Percentiles rank a stretch among this genome's conserved stretches.
phyloP scores from a whole-genome alignment of 768 basidiomycete genomes.

The Cystobasidium ongulense region DNA sequence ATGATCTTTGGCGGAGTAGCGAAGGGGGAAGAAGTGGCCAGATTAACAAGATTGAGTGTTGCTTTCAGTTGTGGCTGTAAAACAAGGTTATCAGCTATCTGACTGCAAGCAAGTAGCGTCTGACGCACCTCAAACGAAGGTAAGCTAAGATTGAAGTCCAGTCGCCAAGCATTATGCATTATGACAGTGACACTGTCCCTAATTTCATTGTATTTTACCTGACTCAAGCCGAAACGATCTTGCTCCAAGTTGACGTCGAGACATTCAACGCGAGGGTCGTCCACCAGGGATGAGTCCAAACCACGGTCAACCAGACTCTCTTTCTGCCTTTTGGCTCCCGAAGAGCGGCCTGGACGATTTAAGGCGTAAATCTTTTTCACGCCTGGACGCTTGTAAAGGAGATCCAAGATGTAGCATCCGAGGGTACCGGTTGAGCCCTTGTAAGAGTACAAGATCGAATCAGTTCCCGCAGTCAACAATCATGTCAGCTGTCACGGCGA shows the following conservation, averaged over 20 bases:
- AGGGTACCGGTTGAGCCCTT: slow-evolving; percentile 9
- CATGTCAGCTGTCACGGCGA: not conserved
- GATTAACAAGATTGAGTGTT: slow-evolving; percentile 7
- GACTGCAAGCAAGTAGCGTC: not conserved
- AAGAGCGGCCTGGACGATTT: not conserved
- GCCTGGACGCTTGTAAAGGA: not conserved
- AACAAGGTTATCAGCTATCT: not conserved
- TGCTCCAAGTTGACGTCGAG: slow-evolving; percentile 2
- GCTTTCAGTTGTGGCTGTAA: slow-evolving; percentile 5
- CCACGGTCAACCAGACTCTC: slow-evolving; percentile 8
- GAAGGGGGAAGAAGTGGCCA: slow-evolving; percentile 2
- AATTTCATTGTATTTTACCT: not conserved
- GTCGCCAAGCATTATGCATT: slow-evolving; percentile 19
- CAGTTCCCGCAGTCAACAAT: not conserved
- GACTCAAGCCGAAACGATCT: not conserved
- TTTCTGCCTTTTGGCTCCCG: not conserved
- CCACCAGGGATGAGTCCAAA: not conserved
- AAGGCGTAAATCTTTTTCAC: not conserved
- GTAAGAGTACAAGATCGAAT: not conserved
- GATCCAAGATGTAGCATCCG: slow-evolving; percentile 13
- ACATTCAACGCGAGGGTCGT: not conserved
- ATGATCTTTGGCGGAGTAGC: not conserved
- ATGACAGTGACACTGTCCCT: slow-evolving; percentile 7
- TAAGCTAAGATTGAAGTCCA: slow-evolving; percentile 19
- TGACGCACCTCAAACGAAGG: not conserved